Percentiles rank a stretch among this genome's conserved stretches.
phyloP scores from a whole-genome alignment of 352 stramenopile genomes.

The Globisporangium echinulatum region DNA sequence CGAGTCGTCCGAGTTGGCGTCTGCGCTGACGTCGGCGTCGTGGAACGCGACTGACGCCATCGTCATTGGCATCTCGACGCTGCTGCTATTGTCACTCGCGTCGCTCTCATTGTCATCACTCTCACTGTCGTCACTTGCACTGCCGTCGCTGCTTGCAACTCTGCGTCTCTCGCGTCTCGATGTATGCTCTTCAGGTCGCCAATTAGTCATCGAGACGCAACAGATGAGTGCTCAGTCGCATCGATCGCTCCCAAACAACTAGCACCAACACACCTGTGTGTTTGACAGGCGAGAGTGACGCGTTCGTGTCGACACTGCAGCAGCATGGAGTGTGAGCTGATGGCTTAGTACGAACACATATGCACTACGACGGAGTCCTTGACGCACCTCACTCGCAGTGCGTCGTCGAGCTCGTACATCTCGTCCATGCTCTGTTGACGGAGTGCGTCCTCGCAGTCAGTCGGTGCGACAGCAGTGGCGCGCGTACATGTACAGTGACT shows the following conservation, averaged over 20 bases:
- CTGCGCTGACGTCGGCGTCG: slow-evolving; percentile 2
- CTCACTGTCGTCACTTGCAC: neutral
- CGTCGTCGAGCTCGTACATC: slow-evolving; percentile 53
- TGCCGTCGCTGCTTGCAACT: slow-evolving; percentile 6
- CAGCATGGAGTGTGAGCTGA: neutral
- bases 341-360: neutral
- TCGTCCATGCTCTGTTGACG: slow-evolving; percentile 67
- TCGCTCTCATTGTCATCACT: slow-evolving; percentile 9
- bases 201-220: neutral
- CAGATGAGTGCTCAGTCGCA: neutral
- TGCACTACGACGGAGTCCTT: neutral
- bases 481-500: too few relatives aligned
- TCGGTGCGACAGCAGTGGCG: too few relatives aligned
- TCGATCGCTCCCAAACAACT: neutral
- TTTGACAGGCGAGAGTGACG: slow-evolving; percentile 33
- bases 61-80: slow-evolving; percentile 10
- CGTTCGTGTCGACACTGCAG: slow-evolving; percentile 43
- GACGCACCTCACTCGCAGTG: slow-evolving; percentile 41
- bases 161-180: slow-evolving; percentile 2
- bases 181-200: neutral
- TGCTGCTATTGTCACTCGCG: slow-evolving; percentile 16
- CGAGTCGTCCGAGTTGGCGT: slow-evolving; percentile 21
- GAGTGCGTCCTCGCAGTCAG: neutral
- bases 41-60: slow-evolving; percentile 3
- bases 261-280: slow-evolving; percentile 6